Percentiles rank a stretch among this genome's conserved stretches.
Conservation (phyloP, 805 yeast genomes). For the Metschnikowia hibisci region DNA sequence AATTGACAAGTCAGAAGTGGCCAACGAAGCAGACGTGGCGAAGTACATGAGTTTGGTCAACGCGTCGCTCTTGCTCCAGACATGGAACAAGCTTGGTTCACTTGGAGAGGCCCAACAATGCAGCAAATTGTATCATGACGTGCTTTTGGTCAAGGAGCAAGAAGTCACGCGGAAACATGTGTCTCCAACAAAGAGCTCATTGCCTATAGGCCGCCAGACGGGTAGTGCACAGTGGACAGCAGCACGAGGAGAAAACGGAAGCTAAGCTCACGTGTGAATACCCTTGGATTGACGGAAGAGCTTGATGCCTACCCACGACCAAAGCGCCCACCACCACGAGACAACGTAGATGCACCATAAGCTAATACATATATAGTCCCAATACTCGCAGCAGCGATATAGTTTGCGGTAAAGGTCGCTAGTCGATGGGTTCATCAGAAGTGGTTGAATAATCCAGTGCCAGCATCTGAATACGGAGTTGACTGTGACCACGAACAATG, state of each 20-base stretch:
- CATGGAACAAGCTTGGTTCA: slow-evolving; percentile 9
- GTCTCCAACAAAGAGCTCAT: slow-evolving; percentile 24
- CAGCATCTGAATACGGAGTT: slow-evolving; percentile 36
- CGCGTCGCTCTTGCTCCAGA: slow-evolving; percentile 8
- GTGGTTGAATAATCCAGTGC: slow-evolving; percentile 32
- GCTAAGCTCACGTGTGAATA: slow-evolving; percentile 23
- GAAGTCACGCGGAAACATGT: slow-evolving; percentile 6
- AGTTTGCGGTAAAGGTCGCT: slow-evolving; percentile 13
- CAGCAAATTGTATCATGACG: slow-evolving; percentile 10
- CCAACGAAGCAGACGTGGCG: slow-evolving; percentile 9
- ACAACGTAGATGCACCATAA: slow-evolving; percentile 40
- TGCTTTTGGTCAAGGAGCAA: slow-evolving; percentile 14
- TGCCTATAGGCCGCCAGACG: slow-evolving; percentile 58
- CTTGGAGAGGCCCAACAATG: slow-evolving; percentile 6
- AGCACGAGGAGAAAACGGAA: slow-evolving; percentile 61
- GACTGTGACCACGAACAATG: slow-evolving; percentile 29
- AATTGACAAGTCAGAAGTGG: slow-evolving; percentile 17
- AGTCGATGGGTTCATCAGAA: slow-evolving; percentile 13
- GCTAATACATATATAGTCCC: slow-evolving; percentile 31
- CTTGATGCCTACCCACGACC: slow-evolving; percentile 78
- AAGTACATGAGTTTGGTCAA: slow-evolving; percentile 7
- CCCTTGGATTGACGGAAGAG: slow-evolving; percentile 77
- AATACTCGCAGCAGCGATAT: slow-evolving; percentile 15
- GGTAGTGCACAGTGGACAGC: slow-evolving; percentile 75
- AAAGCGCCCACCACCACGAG: slow-evolving; percentile 61